Percentiles rank a stretch among this genome's conserved stretches.
Evolutionary conservation across 805 yeast species (phyloP).

Genomic region (Lipomyces starkeyi): DNA sequence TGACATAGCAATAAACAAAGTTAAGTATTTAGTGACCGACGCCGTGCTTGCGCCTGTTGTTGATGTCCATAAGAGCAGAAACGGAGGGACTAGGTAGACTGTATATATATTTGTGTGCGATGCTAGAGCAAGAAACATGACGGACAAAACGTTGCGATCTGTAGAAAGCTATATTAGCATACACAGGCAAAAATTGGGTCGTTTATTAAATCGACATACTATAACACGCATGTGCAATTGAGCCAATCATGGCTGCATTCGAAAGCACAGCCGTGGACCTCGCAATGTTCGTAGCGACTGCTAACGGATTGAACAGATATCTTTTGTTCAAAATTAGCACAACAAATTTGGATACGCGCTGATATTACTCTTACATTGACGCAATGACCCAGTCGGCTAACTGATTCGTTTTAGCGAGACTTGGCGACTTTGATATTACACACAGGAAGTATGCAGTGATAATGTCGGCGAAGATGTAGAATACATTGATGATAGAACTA

Average conservation of each 20-base stretch:
- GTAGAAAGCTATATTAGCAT: neutral
- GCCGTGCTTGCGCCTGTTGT: neutral
- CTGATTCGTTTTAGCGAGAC: slow-evolving; percentile 29
- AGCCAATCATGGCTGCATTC: slow-evolving; percentile 59
- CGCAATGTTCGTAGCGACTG: slow-evolving; percentile 69
- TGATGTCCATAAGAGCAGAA: slow-evolving; percentile 40
- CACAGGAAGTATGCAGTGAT: slow-evolving; percentile 59
- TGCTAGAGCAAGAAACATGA: slow-evolving; percentile 64
- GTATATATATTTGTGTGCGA: slow-evolving; percentile 70
- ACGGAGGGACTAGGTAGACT: slow-evolving; percentile 63
- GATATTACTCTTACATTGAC: slow-evolving; percentile 47
- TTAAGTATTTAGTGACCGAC: neutral
- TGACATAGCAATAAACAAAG: slow-evolving; percentile 20
- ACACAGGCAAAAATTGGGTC: neutral
- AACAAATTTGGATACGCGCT: neutral
- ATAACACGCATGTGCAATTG: slow-evolving; percentile 53
- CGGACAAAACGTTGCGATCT: slow-evolving; percentile 46
- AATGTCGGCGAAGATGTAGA: slow-evolving; percentile 67
- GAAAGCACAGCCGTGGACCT: slow-evolving; percentile 70
- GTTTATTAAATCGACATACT: slow-evolving; percentile 39
- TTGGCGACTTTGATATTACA: slow-evolving; percentile 52
- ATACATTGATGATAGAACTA: slow-evolving; percentile 43
- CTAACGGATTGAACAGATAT: slow-evolving; percentile 81
- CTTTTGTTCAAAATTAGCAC: slow-evolving; percentile 15
- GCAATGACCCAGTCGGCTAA: slow-evolving; percentile 56